phyloP scores from a whole-genome alignment of 768 basidiomycete genomes.

The Hortiboletus flavorubellus region DNA sequence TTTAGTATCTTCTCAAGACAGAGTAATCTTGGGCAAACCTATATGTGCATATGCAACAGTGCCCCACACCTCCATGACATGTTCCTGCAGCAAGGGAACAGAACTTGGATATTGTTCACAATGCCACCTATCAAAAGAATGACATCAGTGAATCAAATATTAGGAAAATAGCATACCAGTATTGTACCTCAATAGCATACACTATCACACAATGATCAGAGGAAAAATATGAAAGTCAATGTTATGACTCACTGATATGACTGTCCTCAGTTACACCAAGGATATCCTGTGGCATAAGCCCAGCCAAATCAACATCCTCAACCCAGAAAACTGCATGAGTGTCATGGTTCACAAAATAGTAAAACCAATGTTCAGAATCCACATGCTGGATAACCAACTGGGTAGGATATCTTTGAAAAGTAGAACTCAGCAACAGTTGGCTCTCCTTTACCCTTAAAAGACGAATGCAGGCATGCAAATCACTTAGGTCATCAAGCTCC shows the following conservation, averaged over 20 bases:
- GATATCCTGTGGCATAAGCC: not conserved
- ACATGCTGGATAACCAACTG: not conserved
- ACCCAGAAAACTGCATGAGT: not conserved
- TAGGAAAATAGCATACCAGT: not conserved
- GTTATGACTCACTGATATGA: not conserved
- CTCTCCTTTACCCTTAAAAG: not conserved
- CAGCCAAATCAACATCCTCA: not conserved
- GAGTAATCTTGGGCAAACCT: not conserved
- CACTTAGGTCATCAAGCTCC: not conserved
- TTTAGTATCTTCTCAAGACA: not conserved
- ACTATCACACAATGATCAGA: not conserved
- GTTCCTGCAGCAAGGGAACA: not conserved
- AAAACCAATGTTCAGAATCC: not conserved
- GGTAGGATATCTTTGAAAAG: not conserved
- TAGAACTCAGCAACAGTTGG: not conserved
- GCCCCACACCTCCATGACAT: not conserved
- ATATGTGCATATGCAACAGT: not conserved
- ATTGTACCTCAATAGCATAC: not conserved
- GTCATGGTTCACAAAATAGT: not conserved
- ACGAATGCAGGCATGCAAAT: not conserved
- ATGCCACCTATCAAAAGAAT: not conserved
- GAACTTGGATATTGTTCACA: not conserved
- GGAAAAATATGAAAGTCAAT: not conserved
- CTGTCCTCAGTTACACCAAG: not conserved
- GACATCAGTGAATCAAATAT: not conserved